Evolutionary conservation across 768 basidiomycete species (phyloP).

Genomic region (Serpula lacrymans): DNA sequence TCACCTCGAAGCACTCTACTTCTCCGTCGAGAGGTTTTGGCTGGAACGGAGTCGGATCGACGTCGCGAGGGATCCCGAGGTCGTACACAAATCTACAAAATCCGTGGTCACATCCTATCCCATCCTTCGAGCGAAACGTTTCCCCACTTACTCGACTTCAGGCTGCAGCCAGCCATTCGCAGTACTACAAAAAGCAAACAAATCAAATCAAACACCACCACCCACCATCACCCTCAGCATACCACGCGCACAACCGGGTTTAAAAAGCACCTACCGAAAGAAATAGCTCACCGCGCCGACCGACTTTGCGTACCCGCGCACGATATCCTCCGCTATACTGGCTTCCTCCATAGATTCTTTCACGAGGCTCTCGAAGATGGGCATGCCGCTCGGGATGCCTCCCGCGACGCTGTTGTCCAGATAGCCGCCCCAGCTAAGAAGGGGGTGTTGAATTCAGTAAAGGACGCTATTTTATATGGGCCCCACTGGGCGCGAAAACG

Average conservation of each 20-base stretch:
- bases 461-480: neutral
- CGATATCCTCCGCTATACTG: slow-evolving; percentile 65
- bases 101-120: no score
- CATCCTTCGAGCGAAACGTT: no score
- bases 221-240: no score
- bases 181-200: slow-evolving; percentile 36
- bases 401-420: slow-evolving; percentile 93
- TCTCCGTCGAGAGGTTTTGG: slow-evolving; percentile 87
- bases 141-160: slow-evolving; percentile 68
- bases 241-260: neutral
- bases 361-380: slow-evolving; percentile 68
- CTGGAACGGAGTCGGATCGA: slow-evolving; percentile 46
- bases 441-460: neutral
- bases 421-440: slow-evolving; percentile 70
- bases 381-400: slow-evolving; percentile 81
- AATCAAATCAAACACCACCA: no score
- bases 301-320: slow-evolving; percentile 52
- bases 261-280: slow-evolving; percentile 46
- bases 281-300: slow-evolving; percentile 82
- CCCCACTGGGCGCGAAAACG: neutral
- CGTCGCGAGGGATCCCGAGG: slow-evolving; percentile 57
- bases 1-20: slow-evolving; percentile 88
- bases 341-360: slow-evolving; percentile 97
- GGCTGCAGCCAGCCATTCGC: slow-evolving; percentile 78
- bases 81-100: slow-evolving; percentile 77